Base-by-base conservation (phyloP, 768 basidiomycete genomes). In the Leucosporidium creatinivorum region DNA sequence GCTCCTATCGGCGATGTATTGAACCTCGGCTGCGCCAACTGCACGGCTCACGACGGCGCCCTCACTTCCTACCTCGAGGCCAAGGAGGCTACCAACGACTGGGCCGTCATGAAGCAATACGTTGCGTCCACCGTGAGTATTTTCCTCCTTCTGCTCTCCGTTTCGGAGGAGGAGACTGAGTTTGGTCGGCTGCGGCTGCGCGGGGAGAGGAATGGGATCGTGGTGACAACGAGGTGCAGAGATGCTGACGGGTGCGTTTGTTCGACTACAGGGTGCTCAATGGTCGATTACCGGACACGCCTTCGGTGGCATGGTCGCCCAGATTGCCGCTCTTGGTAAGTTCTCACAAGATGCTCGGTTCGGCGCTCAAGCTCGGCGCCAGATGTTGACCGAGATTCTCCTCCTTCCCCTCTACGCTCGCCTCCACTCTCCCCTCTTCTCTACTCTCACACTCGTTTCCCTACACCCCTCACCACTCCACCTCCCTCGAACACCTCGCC, bases 271-370 rank as follows among this genome's bases (percentile, higher is more conserved):
- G 63, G 73, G 70, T 13, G 68, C 71, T 56, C 69, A 73, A 61
- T 75, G 69, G 67, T 67, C 65, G 3, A 44, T 75, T 19, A 75
- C 74, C 17, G 74, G 74, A 0, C 74, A 75, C 63, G 73, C 65
- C 2, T 74, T 65, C 30, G 73, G 72, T 1, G 74, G 73, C 3
- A 69, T 69, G 69, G 52, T 75, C 30, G 73, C 71, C 5, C 73
- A 73, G 69, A 57, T 75, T 21, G 74, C 73, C 19, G 50, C 71
- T 19, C 23, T 75, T 21, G 39, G 39, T 44, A 13, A 44, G 39
- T 44, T 10, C 13, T 15, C 2, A 10, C n/a, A n/a, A n/a, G n/a
- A n/a, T n/a, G n/a, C n/a, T 12, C 8, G 2, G 39, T 44, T 44
- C 39, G 10, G 39, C 39, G 8, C 8, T 15, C 15, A 6, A 6